Conservation (phyloP, 129 eudicot species). For the Oenanthe sinensis region DNA sequence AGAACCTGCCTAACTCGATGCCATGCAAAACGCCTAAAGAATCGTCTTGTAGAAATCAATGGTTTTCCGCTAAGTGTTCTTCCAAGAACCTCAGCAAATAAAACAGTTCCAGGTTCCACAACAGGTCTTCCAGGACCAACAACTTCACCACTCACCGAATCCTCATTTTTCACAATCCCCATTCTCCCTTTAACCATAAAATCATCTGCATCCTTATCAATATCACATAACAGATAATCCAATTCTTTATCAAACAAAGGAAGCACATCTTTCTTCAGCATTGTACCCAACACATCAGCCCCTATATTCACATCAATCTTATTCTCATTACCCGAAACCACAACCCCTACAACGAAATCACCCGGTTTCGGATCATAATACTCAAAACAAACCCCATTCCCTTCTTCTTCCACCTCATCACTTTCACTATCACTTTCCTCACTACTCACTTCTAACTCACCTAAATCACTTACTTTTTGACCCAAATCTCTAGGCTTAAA, state of each 20-base stretch:
- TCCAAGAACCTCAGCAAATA: conserved; percentile 27
- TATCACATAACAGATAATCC: conserved; percentile 67
- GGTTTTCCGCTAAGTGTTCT: conserved; percentile 93
- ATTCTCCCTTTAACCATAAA: conserved; percentile 56
- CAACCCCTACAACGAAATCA: conserved; percentile 89
- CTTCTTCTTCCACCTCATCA: conserved; percentile 20
- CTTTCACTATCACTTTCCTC: conserved; percentile 17
- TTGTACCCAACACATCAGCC: conserved; percentile 74
- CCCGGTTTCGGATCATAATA: conserved; percentile 90
- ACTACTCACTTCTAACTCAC: conserved; percentile 18
- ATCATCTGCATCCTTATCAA: conserved; percentile 46
- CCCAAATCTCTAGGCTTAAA: conserved; percentile 43
- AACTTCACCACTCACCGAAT: conserved; percentile 33
- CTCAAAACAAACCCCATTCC: conserved; percentile 46
- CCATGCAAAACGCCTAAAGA: conserved; percentile 75
- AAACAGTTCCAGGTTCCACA: conserved; percentile 85
- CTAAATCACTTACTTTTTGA: conserved; percentile 25
- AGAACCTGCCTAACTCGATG: conserved; percentile 99
- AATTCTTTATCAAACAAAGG: conserved; percentile 86
- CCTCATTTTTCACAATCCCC: conserved; percentile 64
- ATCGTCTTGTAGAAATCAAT: conserved; percentile 57
- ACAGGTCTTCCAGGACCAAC: conserved; percentile 53
- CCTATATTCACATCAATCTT: conserved; percentile 95
- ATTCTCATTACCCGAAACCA: conserved; percentile 85
- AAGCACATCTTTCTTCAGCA: conserved; percentile 90